Conservation (phyloP, 768 basidiomycete genomes). For the Xanthoconium stramineum region DNA sequence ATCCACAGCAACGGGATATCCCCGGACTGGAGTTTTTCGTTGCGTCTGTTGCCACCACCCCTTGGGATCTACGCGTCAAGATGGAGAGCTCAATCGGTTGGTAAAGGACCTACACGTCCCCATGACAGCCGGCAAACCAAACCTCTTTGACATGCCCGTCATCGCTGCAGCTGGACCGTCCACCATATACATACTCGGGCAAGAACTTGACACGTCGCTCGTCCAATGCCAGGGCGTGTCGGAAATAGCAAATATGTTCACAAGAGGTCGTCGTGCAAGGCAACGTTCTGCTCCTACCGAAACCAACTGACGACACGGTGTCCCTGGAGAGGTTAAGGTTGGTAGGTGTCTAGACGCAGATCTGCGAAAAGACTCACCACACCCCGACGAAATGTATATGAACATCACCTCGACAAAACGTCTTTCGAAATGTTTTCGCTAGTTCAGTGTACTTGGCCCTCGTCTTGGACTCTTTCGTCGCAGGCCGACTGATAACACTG, state of each 20-base stretch:
- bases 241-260: conserved; percentile 40
- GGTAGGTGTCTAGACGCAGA: neutral
- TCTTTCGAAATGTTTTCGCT: conserved; percentile 30
- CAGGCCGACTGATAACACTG: conserved; percentile 7
- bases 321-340: conserved; percentile 32
- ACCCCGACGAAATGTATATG: conserved; percentile 44
- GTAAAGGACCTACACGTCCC: conserved; percentile 34
- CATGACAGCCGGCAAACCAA: conserved; percentile 42
- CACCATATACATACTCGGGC: conserved; percentile 40
- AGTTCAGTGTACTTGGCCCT: conserved; percentile 20
- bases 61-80: conserved; percentile 11
- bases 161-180: conserved; percentile 7
- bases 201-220: conserved; percentile 47
- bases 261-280: conserved; percentile 31
- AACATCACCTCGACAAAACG: conserved; percentile 35
- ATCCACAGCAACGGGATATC: conserved; percentile 31
- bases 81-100: neutral
- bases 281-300: conserved; percentile 29
- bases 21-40: conserved; percentile 27
- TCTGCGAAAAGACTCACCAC: conserved; percentile 31
- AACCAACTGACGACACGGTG: conserved; percentile 45
- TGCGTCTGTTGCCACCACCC: conserved; percentile 28
- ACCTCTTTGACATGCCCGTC: conserved; percentile 37
- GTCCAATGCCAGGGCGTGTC: conserved; percentile 47
- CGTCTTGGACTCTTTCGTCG: conserved; percentile 9